Base-by-base conservation (phyloP, 495 filamentous ascomycete genomes). In the Penicillium subrubescens region DNA sequence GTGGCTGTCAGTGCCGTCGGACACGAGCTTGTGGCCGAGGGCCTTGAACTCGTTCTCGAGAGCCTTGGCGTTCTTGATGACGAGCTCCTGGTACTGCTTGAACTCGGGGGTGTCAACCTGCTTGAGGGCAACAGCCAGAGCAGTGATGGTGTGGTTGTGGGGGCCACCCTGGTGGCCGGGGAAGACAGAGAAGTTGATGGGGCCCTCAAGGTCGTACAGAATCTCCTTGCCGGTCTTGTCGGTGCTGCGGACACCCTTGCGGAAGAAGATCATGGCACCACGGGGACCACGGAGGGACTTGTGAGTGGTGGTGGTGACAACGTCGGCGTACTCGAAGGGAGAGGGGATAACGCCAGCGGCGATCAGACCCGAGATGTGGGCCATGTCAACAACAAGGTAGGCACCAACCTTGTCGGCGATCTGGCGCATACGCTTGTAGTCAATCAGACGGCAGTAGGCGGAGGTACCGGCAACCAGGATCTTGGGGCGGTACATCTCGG, bases 201-300 rank as follows among this genome's bases (percentile, higher is more conserved):
- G 93, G 60, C 86, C 83, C 84, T 98, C 96, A 41, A 99, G 88
- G 75, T 99, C 93, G 73, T 97, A 99, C 73, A 93, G 73, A 66
- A 86, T 87, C 79, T 97, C 88, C 84, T 97, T 95, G 69, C 92
- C 91, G 59, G 87, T 86, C 87, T 97, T 98, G 76, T 98, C 92
- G 51, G 88, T 87, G 74, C 88, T 90, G 70, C 94, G 88, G 57
- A 97, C 91, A 72, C 96, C 96, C 81, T 94, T 96, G 73, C 96
- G 92, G 88, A 92, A 99, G 87, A 99, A 99, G 82, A 99, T 99
- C 96, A 99, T 99, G 75, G 96, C 96, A 75, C 96, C 96, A 80
- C 96, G 91, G 59, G 96, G 96, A 58, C 96, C 96, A 83, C 96
- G 92, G 71, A 99, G 91, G 56, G 94, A 97, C 88, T 99, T 99